These are phyloP conservation scores for Carnegiea gigantea DNA, from an alignment of 179 eudicot species.

Conservation along the genomic window DNA sequence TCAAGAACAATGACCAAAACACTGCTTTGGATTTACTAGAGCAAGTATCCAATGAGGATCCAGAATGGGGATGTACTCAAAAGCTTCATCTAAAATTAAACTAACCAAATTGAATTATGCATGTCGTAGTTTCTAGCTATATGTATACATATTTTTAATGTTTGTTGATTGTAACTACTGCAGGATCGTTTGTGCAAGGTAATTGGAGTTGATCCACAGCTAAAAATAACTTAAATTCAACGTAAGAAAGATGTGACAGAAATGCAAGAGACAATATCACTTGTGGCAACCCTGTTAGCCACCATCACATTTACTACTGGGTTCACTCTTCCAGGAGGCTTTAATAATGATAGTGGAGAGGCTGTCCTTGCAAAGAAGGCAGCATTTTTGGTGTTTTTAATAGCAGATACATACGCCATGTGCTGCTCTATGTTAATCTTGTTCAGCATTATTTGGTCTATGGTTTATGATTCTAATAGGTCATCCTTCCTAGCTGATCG, in stretches of 20 bases:
- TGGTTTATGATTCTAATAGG: neutral
- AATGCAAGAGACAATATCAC: neutral
- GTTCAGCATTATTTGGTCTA: neutral
- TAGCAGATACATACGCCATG: neutral
- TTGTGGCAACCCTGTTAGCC: constrained; percentile 12
- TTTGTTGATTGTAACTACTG: no score
- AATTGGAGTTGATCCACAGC: neutral
- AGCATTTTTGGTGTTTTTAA: neutral
- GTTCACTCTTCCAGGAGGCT: constrained; percentile 1
- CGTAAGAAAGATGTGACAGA: neutral
- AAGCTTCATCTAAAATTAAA: no score
- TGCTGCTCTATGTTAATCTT: constrained; percentile 11
- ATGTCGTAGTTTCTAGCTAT: no score
- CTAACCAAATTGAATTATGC: no score
- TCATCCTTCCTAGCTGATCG: neutral
- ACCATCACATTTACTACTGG: constrained; percentile 14
- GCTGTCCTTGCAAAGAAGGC: neutral
- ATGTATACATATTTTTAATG: no score
- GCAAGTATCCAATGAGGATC: no score
- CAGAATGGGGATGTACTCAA: no score
- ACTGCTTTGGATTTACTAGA: no score
- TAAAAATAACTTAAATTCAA: neutral
- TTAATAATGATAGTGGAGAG: neutral
- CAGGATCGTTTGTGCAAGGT: no score
- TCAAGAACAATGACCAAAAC: no score